Evolutionary conservation across 2,329 filamentous ascomycete species (phyloP).

Genomic region (Mycocentrospora acerina): DNA sequence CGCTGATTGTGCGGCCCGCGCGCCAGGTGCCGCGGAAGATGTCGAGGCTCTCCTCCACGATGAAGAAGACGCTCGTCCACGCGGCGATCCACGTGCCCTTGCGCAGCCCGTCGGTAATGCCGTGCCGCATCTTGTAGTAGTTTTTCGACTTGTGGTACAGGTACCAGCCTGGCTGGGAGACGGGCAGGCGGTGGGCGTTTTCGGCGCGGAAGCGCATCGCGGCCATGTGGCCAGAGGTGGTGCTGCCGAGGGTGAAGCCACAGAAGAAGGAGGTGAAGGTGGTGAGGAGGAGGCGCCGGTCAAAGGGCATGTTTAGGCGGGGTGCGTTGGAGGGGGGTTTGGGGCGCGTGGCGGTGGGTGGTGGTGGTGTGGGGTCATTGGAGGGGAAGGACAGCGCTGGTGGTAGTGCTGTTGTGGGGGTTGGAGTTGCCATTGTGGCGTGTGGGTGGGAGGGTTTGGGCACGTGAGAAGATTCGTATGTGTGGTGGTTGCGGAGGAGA

Average conservation of each 20-base stretch:
- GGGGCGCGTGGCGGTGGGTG: not conserved
- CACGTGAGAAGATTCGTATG: slow-evolving; percentile 4
- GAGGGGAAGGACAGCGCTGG: not conserved
- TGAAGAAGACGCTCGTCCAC: slow-evolving; percentile 75
- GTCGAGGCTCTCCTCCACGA: slow-evolving; percentile 84
- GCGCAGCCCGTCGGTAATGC: slow-evolving; percentile 73
- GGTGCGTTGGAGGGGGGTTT: slow-evolving; percentile 16
- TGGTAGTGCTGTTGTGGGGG: not conserved
- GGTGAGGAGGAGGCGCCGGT: slow-evolving; percentile 66
- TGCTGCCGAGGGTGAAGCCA: slow-evolving; percentile 70
- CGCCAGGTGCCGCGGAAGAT: slow-evolving; percentile 54
- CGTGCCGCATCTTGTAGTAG: slow-evolving; percentile 79
- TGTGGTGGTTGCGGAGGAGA: slow-evolving; percentile 15
- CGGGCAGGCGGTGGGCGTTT: slow-evolving; percentile 90
- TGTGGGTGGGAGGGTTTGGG: slow-evolving; percentile 2
- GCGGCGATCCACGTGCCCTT: slow-evolving; percentile 71
- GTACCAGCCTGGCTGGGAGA: slow-evolving; percentile 84
- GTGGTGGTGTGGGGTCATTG: not conserved
- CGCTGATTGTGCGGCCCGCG: slow-evolving; percentile 44
- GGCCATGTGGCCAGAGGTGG: slow-evolving; percentile 71
- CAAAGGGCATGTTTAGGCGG: slow-evolving; percentile 63
- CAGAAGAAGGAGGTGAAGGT: slow-evolving; percentile 63
- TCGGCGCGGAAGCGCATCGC: slow-evolving; percentile 89
- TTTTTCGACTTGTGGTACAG: slow-evolving; percentile 99
- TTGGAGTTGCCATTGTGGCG: slow-evolving; percentile 5